Evolutionary conservation across 345 rosid species (phyloP), one percentile per base, ranked within the genome.

Genomic region (Eucalyptus sp.): DNA sequence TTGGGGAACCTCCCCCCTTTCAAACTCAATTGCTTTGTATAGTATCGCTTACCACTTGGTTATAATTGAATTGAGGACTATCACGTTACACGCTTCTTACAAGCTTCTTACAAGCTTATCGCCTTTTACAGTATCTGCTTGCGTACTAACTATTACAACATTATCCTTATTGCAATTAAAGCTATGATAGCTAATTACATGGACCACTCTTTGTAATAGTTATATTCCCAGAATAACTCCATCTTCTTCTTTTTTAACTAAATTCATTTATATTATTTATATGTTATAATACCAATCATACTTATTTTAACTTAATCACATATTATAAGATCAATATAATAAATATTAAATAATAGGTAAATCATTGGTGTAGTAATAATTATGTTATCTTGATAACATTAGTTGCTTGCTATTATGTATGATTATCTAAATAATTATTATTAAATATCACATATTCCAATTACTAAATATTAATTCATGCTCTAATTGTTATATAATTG

Each of bases 21-120:
- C 76, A n/a, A 31, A 8, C 41, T 66, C 41, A 7, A 66, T 66
- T n/a, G 16, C 18, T 33, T 7, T 9, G 43, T 31, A 8, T 66
- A 1, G 22, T 31, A 3, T 31, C 79, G 8, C 79, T 31, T 66
- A 31, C 79, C 6, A 10, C 29, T 31, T 0, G 5, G 1, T 64
- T 29, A 33, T 16, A 1, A n/a, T 29, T 64, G 8, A n/a, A 64
- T n/a, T 66, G 33, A 66, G 3, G 18, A 66, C 41, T 66, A n/a
- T 66, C 8, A 8, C 1, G 2, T 31, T 31, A 1, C 41, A 2
- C 3, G 2, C 41, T 33, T 31, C 17, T 33, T 8, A 2, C 2
- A 4, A 68, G 2, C 41, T 33, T 31, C 17, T 33, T 8, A 2
- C 2, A 4, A 68, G 43, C 4, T 16, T 37, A 33, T 0, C 3